phyloP scores from a whole-genome alignment of 441 rosid species.

The Omphalea diandra region DNA sequence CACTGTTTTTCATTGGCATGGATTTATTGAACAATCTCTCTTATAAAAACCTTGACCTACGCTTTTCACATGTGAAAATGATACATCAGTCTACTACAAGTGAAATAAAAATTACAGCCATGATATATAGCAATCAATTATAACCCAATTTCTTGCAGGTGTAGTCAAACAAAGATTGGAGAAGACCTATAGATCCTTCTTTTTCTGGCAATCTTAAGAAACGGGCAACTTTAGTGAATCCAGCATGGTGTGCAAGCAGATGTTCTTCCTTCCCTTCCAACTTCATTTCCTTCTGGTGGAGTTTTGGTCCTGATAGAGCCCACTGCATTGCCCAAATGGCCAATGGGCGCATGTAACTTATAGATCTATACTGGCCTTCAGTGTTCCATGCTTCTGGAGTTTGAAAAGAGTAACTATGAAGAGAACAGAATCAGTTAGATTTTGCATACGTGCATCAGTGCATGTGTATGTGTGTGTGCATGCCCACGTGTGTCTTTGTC shows the following conservation, averaged over 20 bases:
- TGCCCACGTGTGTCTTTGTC: background rate
- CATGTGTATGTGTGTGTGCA: background rate
- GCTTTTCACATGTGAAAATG: background rate
- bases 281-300: constrained; percentile 22
- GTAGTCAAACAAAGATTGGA: constrained; percentile 60
- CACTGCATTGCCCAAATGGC: constrained; percentile 97
- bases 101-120: background rate
- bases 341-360: constrained; percentile 84
- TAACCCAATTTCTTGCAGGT: constrained; percentile 45
- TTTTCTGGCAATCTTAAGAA: constrained; percentile 54
- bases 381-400: constrained; percentile 88
- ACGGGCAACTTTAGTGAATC: constrained; percentile 64
- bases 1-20: no score
- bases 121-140: background rate
- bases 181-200: constrained; percentile 35
- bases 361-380: constrained; percentile 54
- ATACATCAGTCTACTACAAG: background rate
- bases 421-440: constrained; percentile 9
- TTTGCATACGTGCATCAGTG: background rate
- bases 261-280: constrained; percentile 32
- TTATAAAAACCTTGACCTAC: no score
- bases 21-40: no score
- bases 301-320: constrained; percentile 56
- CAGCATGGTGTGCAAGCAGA: constrained; percentile 40
- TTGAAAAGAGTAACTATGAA: constrained; percentile 71